Base-by-base conservation (phyloP, 2,329 filamentous ascomycete genomes). In the Cytospora paraplurivora region DNA sequence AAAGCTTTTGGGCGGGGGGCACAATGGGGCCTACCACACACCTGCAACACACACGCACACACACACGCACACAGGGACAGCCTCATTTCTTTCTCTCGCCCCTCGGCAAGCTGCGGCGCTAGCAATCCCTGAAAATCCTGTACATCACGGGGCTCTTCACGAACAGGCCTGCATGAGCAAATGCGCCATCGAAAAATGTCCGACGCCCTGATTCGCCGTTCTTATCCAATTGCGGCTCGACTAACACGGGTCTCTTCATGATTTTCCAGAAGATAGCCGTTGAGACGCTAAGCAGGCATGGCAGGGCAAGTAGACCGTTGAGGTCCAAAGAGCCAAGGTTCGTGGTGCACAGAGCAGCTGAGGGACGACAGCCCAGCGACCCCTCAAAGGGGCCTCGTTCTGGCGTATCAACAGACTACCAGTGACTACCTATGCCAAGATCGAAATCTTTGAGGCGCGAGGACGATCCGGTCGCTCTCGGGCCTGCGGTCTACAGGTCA, bases 121-220 rank as follows among this genome's bases (percentile, higher is more conserved):
- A 59, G 63, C 59, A 62, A 62, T 62, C 59, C 63, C 63, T 62
- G 63, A 35, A 19, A 19, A 37, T 65, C 55, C 54, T 62, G 55
- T 62, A 49, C 55, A 62, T 65, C 63, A 65, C 63, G 63, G 58
- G 63, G 63, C 63, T 62, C 51, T 50, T 62, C 54, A 54, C 55
- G 59, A 62, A 57, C 61, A 58, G 52, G 49, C 21, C 59, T 58
- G 59, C 63, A 59, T 64, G 58, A 27, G 50, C 54, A 57, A 57
- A 35, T 62, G 54, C 57, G 51, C 57, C 51, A 32, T 55, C 57
- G 27, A 61, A 56, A 52, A 60, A 37, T 47, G 57, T 56, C 57
- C 56, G 41, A 61, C 8, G 56, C 51, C 21, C n/a, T 64, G 62
- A 64, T 64, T 64, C 57, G 62, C 38, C 56, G n/a, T 44, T 52